Evolutionary conservation across 768 basidiomycete species (phyloP), one percentile per base, ranked within the genome.

Genomic region (Clitopilus hobsonii): DNA sequence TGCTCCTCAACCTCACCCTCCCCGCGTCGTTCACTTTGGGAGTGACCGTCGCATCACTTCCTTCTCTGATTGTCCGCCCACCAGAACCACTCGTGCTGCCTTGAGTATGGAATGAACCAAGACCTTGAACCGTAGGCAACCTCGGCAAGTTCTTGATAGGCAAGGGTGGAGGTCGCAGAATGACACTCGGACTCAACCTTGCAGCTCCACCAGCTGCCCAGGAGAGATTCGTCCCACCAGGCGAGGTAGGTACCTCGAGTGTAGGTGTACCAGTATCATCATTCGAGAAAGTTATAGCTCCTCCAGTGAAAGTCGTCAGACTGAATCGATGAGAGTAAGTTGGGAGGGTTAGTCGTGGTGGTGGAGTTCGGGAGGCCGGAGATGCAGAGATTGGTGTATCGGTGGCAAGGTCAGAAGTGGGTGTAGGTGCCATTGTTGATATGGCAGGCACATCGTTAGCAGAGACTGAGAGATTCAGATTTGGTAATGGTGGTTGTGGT

Each of bases 141-240:
- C 71, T 71, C 3, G 85, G 85, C 3, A 86, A 69, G 61, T 75
- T 77, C 16, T 78, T 63, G 47, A 82, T 60, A 2, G 83, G 68
- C 24, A 73, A 41, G 4, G 70, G 67, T 18, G 69, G 70, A 2
- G 65, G 65, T 8, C 68, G 64, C 24, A 62, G 32, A 14, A 68
- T 63, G n/a, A 71, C 53, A 26, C 60, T 69, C 6, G 71, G 71
- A 7, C 69, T 69, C 16, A 69, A 60, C 16, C 67, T 61, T n/a
- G 66, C 65, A 14, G 52, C 54, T 20, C 57, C 48, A 22, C 64
- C 54, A 20, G 55, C 54, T 11, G 41, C 41, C 41, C 41, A 45
- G 27, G 38, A 38, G 32, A 22, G 47, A 36, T 32, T 45, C 41
- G 41, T 45, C 22, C 41, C 41, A 23, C 41, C 41, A 45, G 41